Evolutionary conservation across 1,139 yeast genomes (phyloP).

Genomic region (Groenewaldozyma sp.): DNA sequence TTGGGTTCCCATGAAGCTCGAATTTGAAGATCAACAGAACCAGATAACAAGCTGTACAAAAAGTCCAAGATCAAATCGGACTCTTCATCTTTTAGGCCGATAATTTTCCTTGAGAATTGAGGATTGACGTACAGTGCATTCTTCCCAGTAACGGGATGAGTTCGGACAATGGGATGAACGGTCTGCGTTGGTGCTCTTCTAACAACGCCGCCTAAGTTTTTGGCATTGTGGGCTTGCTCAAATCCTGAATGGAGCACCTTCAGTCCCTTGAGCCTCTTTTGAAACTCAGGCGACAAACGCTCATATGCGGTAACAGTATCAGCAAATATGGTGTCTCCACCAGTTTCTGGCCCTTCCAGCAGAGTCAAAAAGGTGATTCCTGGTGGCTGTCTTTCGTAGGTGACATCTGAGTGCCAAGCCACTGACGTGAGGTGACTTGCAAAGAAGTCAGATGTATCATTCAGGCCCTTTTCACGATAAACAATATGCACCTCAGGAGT

Average conservation of each 20-base stretch:
- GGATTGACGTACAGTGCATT: constrained; percentile 46
- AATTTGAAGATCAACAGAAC: constrained; percentile 44
- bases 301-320: constrained; percentile 50
- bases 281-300: constrained; percentile 46
- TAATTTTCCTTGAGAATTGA: constrained; percentile 46
- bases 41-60: constrained; percentile 40
- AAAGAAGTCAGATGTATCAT: constrained; percentile 17
- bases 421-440: constrained; percentile 27
- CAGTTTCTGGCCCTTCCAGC: constrained; percentile 43
- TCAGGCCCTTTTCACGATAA: constrained; percentile 23
- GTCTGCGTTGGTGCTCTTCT: constrained; percentile 43
- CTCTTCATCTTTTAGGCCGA: constrained; percentile 49
- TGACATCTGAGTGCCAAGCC: constrained; percentile 51
- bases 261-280: constrained; percentile 40
- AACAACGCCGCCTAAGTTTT: constrained; percentile 39
- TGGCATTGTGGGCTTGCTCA: constrained; percentile 40
- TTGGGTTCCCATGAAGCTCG: constrained; percentile 52
- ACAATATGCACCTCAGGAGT: constrained; percentile 58
- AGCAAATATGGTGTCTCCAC: constrained; percentile 54
- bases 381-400: constrained; percentile 57
- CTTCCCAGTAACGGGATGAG: constrained; percentile 48
- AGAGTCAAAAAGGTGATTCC: constrained; percentile 49
- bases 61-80: constrained; percentile 43
- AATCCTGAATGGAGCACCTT: constrained; percentile 45
- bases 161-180: constrained; percentile 48